Evolutionary conservation across 2,329 filamentous ascomycete genomes (phyloP).

Genomic region (Paraconiothyrium brasiliense): DNA sequence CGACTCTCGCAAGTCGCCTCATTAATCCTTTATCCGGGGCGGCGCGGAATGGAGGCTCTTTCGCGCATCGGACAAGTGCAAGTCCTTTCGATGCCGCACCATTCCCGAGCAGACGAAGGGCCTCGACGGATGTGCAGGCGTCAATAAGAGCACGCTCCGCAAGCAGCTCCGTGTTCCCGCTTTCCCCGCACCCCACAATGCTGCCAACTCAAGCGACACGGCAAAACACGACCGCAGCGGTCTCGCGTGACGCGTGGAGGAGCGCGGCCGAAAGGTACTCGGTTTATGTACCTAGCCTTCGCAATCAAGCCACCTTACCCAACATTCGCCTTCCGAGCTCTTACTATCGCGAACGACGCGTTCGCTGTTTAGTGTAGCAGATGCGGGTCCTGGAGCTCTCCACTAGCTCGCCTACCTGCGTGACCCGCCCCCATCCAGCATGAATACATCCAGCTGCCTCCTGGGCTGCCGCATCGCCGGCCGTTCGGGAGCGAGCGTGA

Average conservation of each 20-base stretch:
- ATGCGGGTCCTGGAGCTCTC: constrained; percentile 42
- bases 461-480: constrained; percentile 38
- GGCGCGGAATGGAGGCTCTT: constrained; percentile 1
- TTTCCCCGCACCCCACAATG: constrained; percentile 11
- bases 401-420: constrained; percentile 30
- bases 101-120: background rate
- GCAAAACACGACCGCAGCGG: constrained; percentile 24
- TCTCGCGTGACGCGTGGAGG: constrained; percentile 28
- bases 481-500: constrained; percentile 34
- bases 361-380: constrained; percentile 30
- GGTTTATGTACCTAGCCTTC: constrained; percentile 23
- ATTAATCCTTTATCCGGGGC: background rate
- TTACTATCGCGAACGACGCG: constrained; percentile 13
- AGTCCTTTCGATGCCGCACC: background rate
- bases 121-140: background rate
- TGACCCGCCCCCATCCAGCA: constrained; percentile 34
- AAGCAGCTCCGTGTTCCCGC: background rate
- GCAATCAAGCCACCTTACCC: background rate
- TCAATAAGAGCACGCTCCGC: constrained; percentile 3
- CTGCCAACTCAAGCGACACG: constrained; percentile 15
- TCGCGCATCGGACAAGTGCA: constrained; percentile 1
- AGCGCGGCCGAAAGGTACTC: constrained; percentile 25
- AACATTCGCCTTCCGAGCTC: constrained; percentile 3
- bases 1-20: background rate
- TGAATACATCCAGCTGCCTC: constrained; percentile 41